Evolutionary conservation across 192 early-diverging fungal species (phyloP), one percentile per base, ranked within the genome.

Genomic region (Backusella sp.): DNA sequence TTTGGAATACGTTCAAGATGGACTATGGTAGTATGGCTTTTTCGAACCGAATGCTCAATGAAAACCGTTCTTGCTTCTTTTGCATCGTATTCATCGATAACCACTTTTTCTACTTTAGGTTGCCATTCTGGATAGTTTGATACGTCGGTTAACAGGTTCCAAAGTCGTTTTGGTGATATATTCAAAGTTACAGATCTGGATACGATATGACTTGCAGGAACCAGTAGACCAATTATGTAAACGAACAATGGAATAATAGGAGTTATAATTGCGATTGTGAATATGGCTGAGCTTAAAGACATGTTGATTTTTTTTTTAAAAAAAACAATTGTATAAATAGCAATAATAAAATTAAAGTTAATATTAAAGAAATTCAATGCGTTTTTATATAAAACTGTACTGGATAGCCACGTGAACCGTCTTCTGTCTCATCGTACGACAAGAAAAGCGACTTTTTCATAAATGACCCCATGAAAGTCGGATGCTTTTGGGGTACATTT

Each of bases 241-340:
- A 80, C 73, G 11, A 76, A 39, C 32, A 80, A 11, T 37, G 79
- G 79, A 30, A 80, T 49, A 19, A 70, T 75, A 44, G 79, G 75
- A 11, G 12, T 62, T 62, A 62, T 62, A 26, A 62, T 26, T 62
- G 26, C 56, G 11, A 62, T 28, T 11, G 56, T 62, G 26, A 26
- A 62, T 26, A 62, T 11, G 21, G 56, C 26, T 62, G 56, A 62
- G 26, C 26, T 28, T 11, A 62, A 28, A 2, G 56, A 28, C 56
- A 62, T 62, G 19, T 53, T 53, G n/a, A 6, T 19, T 49, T 49
- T 19, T 49, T 14, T 53, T 53, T 21, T 23, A 21, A 21, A 32
- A 1, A 32, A 56, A 21, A 23, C 15, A 56, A 26, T 56, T 53
- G 17, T 53, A 53, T 53, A 53, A n/a, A 53, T 53, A 21, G 42